phyloP scores from a whole-genome alignment of 805 yeast genomes.

The Kuraishia hungarica region DNA sequence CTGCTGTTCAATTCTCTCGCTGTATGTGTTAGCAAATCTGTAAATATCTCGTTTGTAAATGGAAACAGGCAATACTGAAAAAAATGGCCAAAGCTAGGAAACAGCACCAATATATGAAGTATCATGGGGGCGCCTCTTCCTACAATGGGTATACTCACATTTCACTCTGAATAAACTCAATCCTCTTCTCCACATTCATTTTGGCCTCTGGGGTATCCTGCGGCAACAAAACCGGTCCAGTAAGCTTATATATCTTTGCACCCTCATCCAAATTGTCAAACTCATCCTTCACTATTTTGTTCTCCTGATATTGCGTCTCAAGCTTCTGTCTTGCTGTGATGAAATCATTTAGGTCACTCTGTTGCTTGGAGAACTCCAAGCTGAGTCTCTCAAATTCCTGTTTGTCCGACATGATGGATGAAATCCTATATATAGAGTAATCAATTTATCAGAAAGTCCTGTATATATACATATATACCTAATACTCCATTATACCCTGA shows the following conservation, averaged over 20 bases:
- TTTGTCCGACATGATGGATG: neutral
- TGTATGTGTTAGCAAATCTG: no score
- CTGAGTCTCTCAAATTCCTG: conserved; percentile 14
- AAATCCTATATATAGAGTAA: neutral
- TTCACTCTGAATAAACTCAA: conserved; percentile 79
- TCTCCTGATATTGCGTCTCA: conserved; percentile 93
- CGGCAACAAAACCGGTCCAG: conserved; percentile 89
- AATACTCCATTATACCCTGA: no score
- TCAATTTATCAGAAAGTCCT: no score
- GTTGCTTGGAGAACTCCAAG: conserved; percentile 16
- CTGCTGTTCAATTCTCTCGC: conserved; percentile 60
- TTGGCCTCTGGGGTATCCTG: conserved; percentile 82
- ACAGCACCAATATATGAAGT: no score
- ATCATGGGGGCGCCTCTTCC: neutral
- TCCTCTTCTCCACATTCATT: conserved; percentile 76
- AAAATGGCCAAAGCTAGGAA: no score
- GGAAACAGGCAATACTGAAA: no score
- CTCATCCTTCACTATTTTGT: conserved; percentile 80
- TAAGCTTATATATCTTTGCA: conserved; percentile 76
- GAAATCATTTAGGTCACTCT: conserved; percentile 31
- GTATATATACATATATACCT: no score
- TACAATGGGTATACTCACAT: conserved; percentile 24
- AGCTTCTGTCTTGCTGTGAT: conserved; percentile 73
- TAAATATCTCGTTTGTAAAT: no score
- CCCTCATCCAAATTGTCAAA: conserved; percentile 50